A percentile compares a stretch with the other conserved stretches of the same genome.
Conservation (phyloP, 2,329 filamentous ascomycete genomes). For the Penicillium hordei region DNA sequence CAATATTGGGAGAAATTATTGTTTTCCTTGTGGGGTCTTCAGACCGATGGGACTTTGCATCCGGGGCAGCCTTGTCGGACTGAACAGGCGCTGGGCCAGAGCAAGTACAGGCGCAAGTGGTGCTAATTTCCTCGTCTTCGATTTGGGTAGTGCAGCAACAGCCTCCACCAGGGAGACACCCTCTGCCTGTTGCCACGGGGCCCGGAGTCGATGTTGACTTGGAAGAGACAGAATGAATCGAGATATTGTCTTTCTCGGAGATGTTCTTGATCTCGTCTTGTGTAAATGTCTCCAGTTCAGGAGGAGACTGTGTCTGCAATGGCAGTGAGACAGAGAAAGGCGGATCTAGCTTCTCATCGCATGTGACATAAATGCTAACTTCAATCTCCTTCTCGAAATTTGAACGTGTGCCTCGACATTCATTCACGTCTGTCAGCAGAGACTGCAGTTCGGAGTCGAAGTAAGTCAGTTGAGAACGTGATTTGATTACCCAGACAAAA, state of each 20-base stretch:
- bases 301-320: neutral
- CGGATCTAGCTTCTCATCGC: slow-evolving; percentile 48
- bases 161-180: slow-evolving; percentile 30
- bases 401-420: slow-evolving; percentile 30
- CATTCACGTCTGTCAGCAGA: slow-evolving; percentile 45
- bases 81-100: slow-evolving; percentile 25
- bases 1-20: slow-evolving; percentile 25
- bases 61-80: slow-evolving; percentile 7
- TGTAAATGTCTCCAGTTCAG: neutral
- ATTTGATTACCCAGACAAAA: slow-evolving; percentile 61
- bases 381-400: slow-evolving; percentile 48
- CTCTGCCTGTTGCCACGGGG: slow-evolving; percentile 4
- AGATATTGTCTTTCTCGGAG: slow-evolving; percentile 26
- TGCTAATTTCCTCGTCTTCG: slow-evolving; percentile 46
- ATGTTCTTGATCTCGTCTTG: slow-evolving; percentile 11
- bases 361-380: slow-evolving; percentile 57
- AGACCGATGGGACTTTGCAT: neutral
- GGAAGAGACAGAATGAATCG: slow-evolving; percentile 19
- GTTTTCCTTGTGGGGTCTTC: neutral
- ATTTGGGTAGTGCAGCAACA: slow-evolving; percentile 55
- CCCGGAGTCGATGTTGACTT: slow-evolving; percentile 11
- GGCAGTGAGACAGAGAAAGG: slow-evolving; percentile 27
- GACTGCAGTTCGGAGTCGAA: slow-evolving; percentile 53
- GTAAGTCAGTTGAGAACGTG: slow-evolving; percentile 54
- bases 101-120: slow-evolving; percentile 40